Evolutionary conservation across 371 early-diverging fungal genomes (phyloP).

Genomic region (Mortierella sp.): DNA sequence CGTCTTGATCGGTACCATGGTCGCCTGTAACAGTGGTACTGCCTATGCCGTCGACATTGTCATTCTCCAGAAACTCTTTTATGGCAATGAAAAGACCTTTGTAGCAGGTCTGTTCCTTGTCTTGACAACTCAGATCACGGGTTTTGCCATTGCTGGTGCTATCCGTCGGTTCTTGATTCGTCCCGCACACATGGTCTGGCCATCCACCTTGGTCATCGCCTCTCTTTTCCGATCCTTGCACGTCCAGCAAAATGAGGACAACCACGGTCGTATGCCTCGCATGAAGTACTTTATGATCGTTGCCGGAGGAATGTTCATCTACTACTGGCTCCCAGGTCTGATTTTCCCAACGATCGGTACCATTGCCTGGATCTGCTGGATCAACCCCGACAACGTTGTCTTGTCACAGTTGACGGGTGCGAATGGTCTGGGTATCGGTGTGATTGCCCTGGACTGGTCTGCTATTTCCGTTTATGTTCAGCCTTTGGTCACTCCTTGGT

Average conservation of each 20-base stretch:
- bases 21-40: conserved; percentile 55
- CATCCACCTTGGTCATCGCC: conserved; percentile 65
- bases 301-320: conserved; percentile 56
- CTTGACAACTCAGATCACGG: conserved; percentile 79
- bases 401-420: conserved; percentile 57
- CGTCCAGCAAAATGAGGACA: conserved; percentile 28
- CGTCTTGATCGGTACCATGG: conserved; percentile 62
- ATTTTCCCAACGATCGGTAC: conserved; percentile 61
- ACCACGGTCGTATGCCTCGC: conserved; percentile 46
- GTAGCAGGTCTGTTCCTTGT: conserved; percentile 67
- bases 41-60: conserved; percentile 83
- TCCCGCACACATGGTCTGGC: conserved; percentile 91
- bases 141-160: conserved; percentile 83
- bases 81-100: conserved; percentile 69
- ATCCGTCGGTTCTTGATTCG: conserved; percentile 81
- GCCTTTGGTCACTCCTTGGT: conserved; percentile 63
- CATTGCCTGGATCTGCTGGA: conserved; percentile 67
- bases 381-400: conserved; percentile 56
- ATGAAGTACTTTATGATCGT: conserved; percentile 64
- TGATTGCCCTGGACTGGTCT: conserved; percentile 67
- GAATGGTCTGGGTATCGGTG: conserved; percentile 60
- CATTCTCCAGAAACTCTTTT: conserved; percentile 72
- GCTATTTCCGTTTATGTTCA: conserved; percentile 55
- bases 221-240: conserved; percentile 73
- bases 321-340: conserved; percentile 65